Evolutionary conservation across 129 eudicot species (phyloP).

Genomic region (Saposhnikovia divaricata): DNA sequence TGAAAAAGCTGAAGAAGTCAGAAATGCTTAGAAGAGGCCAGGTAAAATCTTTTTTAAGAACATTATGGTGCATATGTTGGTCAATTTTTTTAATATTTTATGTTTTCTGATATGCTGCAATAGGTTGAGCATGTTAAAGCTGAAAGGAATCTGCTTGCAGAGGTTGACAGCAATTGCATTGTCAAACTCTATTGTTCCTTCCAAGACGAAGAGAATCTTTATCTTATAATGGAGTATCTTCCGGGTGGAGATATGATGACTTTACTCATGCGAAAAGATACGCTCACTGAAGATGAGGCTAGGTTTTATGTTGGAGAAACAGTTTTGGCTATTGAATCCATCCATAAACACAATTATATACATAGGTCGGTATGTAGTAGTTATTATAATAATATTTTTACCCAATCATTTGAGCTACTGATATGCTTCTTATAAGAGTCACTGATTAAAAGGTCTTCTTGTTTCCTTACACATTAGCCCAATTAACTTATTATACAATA

Average conservation of each 20-base stretch:
- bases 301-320: constrained; percentile 90
- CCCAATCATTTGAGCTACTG: neutral
- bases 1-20: constrained; percentile 94
- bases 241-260: constrained; percentile 99
- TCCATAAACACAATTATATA: constrained; percentile 90
- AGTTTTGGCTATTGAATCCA: constrained; percentile 88
- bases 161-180: constrained; percentile 95
- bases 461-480: neutral
- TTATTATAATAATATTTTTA: constrained; percentile 6
- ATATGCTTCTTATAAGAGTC: neutral
- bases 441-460: neutral
- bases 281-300: constrained; percentile 84
- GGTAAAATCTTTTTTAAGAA: constrained; percentile 30
- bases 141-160: constrained; percentile 90
- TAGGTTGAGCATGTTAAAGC: constrained; percentile 99
- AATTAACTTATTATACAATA: neutral
- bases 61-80: neutral
- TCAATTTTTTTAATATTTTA: constrained; percentile 5
- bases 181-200: constrained; percentile 94
- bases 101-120: constrained; percentile 6
- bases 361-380: constrained; percentile 56
- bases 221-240: constrained; percentile 90
- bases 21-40: constrained; percentile 99
- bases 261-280: constrained; percentile 85
- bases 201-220: constrained; percentile 90